Percentiles rank a stretch among this genome's conserved stretches.
Evolutionary conservation across 2,329 filamentous ascomycete genomes (phyloP).

Genomic region (Podosphaera aphanis): DNA sequence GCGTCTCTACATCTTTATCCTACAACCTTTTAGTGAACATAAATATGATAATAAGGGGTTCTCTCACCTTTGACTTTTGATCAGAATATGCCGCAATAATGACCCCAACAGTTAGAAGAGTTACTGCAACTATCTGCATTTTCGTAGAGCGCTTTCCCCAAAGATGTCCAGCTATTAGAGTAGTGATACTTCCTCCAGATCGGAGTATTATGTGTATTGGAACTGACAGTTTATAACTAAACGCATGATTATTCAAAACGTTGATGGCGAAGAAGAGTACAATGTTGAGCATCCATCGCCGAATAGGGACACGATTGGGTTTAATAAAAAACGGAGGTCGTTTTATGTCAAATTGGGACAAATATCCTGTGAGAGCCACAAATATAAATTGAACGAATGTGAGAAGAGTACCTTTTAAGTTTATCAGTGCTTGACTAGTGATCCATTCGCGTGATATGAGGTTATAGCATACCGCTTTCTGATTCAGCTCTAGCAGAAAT

Average conservation of each 20-base stretch:
- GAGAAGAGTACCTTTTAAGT: conserved; percentile 44
- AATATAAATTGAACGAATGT: conserved; percentile 80
- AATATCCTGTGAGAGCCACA: conserved; percentile 54
- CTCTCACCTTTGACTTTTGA: conserved; percentile 50
- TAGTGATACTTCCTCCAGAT: conserved; percentile 87
- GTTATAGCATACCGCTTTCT: conserved; percentile 39
- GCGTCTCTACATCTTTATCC: conserved; percentile 9
- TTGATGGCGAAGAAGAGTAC: conserved; percentile 83
- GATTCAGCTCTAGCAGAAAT: conserved; percentile 36
- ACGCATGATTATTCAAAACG: conserved; percentile 90
- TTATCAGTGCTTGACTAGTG: conserved; percentile 1
- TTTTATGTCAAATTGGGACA: conserved; percentile 47
- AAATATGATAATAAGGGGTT: neutral
- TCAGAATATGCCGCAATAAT: conserved; percentile 78
- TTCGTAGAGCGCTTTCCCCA: conserved; percentile 67
- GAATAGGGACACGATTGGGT: conserved; percentile 57
- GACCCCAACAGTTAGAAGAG: conserved; percentile 66
- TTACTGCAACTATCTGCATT: conserved; percentile 59
- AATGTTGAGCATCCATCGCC: conserved; percentile 73
- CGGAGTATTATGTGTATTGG: conserved; percentile 91
- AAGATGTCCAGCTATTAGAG: conserved; percentile 71
- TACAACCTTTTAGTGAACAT: conserved; percentile 9
- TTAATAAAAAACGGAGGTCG: conserved; percentile 50
- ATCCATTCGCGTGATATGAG: conserved; percentile 4
- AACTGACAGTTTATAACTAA: conserved; percentile 88